These are phyloP conservation scores for Nannizziopsis arthrosporioides DNA, from an alignment of 2,329 filamentous ascomycete genomes.

Conservation along the genomic window DNA sequence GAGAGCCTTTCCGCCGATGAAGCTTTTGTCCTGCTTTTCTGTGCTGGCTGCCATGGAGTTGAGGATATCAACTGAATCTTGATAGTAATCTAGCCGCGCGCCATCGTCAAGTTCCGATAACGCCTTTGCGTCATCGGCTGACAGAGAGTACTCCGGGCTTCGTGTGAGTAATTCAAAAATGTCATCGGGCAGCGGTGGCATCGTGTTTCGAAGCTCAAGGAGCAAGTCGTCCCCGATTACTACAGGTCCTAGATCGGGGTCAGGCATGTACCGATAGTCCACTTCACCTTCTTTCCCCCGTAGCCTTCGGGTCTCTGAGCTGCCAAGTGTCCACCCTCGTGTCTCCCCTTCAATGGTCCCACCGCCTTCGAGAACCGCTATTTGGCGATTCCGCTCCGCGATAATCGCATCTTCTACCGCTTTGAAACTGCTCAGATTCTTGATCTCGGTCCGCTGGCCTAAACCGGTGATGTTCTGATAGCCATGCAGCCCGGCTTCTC, in stretches of 20 bases:
- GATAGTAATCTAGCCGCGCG: conserved; percentile 67
- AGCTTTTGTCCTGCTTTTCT: neutral
- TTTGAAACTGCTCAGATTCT: conserved; percentile 90
- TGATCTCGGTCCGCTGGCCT: conserved; percentile 78
- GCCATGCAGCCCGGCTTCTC: conserved; percentile 31
- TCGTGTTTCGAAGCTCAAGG: conserved; percentile 46
- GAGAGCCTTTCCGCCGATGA: conserved; percentile 36
- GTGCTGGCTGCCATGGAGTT: conserved; percentile 20
- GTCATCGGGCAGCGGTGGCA: conserved; percentile 62
- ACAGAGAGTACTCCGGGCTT: conserved; percentile 52
- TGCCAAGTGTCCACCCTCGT: conserved; percentile 79
- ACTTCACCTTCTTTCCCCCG: conserved; percentile 93
- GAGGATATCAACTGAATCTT: conserved; percentile 33
- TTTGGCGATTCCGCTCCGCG: conserved; percentile 82
- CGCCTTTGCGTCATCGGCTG: conserved; percentile 70
- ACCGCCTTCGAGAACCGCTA: conserved; percentile 62
- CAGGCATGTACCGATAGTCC: conserved; percentile 97
- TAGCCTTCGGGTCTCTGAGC: conserved; percentile 65
- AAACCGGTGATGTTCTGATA: conserved; percentile 52
- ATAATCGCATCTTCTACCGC: conserved; percentile 90
- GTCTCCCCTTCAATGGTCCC: conserved; percentile 73
- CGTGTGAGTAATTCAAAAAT: conserved; percentile 52
- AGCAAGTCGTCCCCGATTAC: conserved; percentile 62
- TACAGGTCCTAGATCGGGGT: conserved; percentile 76
- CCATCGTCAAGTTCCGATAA: conserved; percentile 68